Conservation (phyloP, 2,329 filamentous ascomycete species). For the Neophaeococcomyces mojaviensis region DNA sequence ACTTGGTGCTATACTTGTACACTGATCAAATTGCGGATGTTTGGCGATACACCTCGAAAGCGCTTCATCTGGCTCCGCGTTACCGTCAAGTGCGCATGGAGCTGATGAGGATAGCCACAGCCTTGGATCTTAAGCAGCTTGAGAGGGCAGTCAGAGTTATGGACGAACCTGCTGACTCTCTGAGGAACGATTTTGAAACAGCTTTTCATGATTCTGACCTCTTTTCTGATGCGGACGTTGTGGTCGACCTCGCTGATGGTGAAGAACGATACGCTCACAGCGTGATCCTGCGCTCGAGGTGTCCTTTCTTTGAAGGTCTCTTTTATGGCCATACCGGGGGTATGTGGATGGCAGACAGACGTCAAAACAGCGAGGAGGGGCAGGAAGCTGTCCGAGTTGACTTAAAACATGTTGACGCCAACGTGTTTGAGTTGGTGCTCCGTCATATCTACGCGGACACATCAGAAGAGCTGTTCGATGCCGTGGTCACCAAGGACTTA, state of each 20-base stretch:
- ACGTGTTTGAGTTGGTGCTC: constrained; percentile 71
- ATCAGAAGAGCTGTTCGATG: constrained; percentile 73
- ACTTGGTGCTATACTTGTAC: constrained; percentile 73
- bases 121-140: constrained; percentile 61
- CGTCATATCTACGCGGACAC: constrained; percentile 76
- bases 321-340: constrained; percentile 84
- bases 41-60: constrained; percentile 70
- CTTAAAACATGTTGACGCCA: constrained; percentile 67
- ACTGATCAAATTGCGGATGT: constrained; percentile 72
- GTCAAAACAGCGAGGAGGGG: constrained; percentile 40
- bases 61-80: constrained; percentile 57
- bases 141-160: constrained; percentile 74
- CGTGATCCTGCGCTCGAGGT: constrained; percentile 69
- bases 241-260: constrained; percentile 70
- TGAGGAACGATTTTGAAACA: constrained; percentile 62
- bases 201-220: constrained; percentile 64
- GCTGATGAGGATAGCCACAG: constrained; percentile 74
- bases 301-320: constrained; percentile 84
- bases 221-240: constrained; percentile 70
- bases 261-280: constrained; percentile 66
- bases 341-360: constrained; percentile 69
- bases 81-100: constrained; percentile 76
- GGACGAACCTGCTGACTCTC: constrained; percentile 53
- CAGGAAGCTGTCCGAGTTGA: constrained; percentile 61
- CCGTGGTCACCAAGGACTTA: constrained; percentile 60